A percentile compares a stretch with the other conserved stretches of the same genome.
phyloP scores from a whole-genome alignment of 169 alveolate species.

The Toxoplasma gondii region DNA sequence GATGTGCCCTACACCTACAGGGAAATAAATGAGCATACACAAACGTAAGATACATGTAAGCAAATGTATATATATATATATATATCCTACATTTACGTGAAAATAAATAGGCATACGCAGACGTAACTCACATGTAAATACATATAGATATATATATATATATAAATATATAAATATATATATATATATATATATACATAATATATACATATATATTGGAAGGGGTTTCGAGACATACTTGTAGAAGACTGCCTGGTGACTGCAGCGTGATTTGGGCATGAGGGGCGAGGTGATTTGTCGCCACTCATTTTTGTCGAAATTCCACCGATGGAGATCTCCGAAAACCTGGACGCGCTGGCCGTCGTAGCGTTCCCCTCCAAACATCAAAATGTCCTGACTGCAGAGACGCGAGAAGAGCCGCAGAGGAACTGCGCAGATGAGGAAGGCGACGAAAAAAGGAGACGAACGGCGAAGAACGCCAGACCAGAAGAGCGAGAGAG shows the following conservation, averaged over 20 bases:
- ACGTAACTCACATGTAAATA: background rate
- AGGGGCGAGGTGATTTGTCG: conserved; percentile 74
- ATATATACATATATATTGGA: background rate
- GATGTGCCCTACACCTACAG: no score
- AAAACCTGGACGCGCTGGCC: conserved; percentile 82
- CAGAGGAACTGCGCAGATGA: background rate
- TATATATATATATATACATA: background rate
- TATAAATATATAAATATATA: background rate
- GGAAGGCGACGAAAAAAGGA: background rate
- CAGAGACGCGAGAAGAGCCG: background rate
- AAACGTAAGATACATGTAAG: no score
- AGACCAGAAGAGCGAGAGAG: background rate
- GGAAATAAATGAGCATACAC: no score
- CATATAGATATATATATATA: background rate
- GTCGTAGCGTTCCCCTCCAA: conserved; percentile 92
- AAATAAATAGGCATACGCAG: background rate
- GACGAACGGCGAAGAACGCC: background rate
- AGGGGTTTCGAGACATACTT: conserved; percentile 70
- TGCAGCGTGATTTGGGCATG: conserved; percentile 89
- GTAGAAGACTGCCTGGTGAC: conserved; percentile 88
- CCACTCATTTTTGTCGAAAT: conserved; percentile 86
- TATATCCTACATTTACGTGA: background rate
- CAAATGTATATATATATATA: background rate
- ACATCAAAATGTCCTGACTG: conserved; percentile 82
- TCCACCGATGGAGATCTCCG: conserved; percentile 86